Conservation (phyloP, 306 rosid genomes). For the Carpinus fangiana region DNA sequence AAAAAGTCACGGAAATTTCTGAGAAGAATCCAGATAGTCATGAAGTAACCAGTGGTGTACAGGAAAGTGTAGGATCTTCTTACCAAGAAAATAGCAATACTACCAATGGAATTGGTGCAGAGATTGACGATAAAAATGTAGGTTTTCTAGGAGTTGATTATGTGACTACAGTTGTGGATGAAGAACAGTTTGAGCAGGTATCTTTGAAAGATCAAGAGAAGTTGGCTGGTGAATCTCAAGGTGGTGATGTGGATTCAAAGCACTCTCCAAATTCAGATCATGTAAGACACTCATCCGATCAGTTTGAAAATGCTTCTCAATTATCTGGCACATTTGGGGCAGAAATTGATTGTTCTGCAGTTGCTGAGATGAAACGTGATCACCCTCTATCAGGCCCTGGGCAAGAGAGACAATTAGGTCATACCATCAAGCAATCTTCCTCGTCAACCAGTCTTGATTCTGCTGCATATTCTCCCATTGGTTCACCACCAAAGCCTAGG, state of each 20-base stretch:
- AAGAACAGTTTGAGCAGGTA: constrained; percentile 65
- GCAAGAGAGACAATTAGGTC: constrained; percentile 46
- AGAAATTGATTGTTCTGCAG: constrained; percentile 51
- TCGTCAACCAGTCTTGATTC: constrained; percentile 57
- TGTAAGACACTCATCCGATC: constrained; percentile 43
- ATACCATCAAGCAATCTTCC: constrained; percentile 44
- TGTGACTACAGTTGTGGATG: constrained; percentile 34
- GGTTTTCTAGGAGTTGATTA: constrained; percentile 35
- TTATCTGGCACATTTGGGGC: constrained; percentile 33
- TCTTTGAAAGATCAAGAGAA: constrained; percentile 68
- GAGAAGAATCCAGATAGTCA: constrained; percentile 35
- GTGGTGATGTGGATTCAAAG: constrained; percentile 40
- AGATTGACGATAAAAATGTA: constrained; percentile 28
- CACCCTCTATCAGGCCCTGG: constrained; percentile 41
- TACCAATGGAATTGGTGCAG: constrained; percentile 30
- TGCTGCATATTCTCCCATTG: constrained; percentile 51
- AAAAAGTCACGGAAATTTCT: constrained; percentile 40
- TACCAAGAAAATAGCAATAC: constrained; percentile 29
- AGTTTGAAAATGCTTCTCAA: constrained; percentile 48
- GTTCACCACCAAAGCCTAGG: constrained; percentile 63
- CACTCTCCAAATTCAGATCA: constrained; percentile 47
- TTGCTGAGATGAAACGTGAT: constrained; percentile 45
- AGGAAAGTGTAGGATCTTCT: constrained; percentile 32
- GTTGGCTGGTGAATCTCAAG: constrained; percentile 30
- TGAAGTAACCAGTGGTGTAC: constrained; percentile 39